Percentiles rank a stretch among this genome's conserved stretches.
Evolutionary conservation across 352 stramenopile genomes (phyloP).

Genomic region (Pythium guiyangense): DNA sequence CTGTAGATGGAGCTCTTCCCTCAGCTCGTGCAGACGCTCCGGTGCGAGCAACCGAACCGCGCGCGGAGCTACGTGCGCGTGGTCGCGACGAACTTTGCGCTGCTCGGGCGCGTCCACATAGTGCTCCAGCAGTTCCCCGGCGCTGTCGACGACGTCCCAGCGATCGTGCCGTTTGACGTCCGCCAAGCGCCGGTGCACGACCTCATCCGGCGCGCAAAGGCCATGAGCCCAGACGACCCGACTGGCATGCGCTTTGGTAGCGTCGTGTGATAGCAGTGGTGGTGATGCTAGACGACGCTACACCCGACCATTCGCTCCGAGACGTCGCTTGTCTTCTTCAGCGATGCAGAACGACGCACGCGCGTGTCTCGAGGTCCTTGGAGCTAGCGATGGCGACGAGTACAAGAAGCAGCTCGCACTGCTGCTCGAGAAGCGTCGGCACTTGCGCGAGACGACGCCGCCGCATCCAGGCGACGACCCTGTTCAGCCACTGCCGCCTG

Average conservation of each 20-base stretch:
- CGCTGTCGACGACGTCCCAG: slow-evolving; percentile 28
- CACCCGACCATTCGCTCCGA: background rate
- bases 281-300: too few relatives aligned
- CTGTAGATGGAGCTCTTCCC: slow-evolving; percentile 37
- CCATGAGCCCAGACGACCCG: slow-evolving; percentile 17
- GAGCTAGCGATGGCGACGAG: slow-evolving; percentile 23
- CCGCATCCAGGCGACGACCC: too few relatives aligned
- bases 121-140: slow-evolving; percentile 32
- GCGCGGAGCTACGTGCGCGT: slow-evolving; percentile 52
- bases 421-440: slow-evolving; percentile 34
- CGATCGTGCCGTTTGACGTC: slow-evolving; percentile 33
- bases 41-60: slow-evolving; percentile 50
- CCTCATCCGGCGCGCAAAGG: slow-evolving; percentile 28
- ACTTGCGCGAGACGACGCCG: slow-evolving; percentile 22
- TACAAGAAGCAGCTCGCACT: slow-evolving; percentile 36
- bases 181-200: slow-evolving; percentile 29
- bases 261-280: background rate
- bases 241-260: slow-evolving; percentile 25
- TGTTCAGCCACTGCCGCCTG: too few relatives aligned
- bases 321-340: too few relatives aligned
- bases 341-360: slow-evolving; percentile 48
- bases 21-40: slow-evolving; percentile 52
- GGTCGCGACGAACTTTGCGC: slow-evolving; percentile 27
- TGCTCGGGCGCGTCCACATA: slow-evolving; percentile 38
- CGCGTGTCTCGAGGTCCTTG: slow-evolving; percentile 13